Evolutionary conservation across 2,329 filamentous ascomycete genomes (phyloP), one percentile per base, ranked within the genome.

Genomic region (Ophiostoma montium): DNA sequence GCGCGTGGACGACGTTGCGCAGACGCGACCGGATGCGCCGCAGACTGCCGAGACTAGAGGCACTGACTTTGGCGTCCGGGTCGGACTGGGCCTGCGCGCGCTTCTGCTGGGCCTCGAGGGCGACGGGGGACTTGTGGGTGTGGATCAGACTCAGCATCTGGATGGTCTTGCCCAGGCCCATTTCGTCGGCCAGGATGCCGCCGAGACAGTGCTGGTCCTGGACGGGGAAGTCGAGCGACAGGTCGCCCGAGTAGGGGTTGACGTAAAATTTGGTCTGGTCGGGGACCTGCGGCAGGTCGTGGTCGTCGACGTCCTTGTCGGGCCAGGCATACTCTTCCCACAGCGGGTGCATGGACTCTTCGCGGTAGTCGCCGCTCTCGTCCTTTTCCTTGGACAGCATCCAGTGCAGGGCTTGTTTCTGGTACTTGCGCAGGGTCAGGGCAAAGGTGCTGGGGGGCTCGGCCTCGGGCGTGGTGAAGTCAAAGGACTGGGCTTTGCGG

Each of bases 301-400:
- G 78, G 56, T 92, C 89, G 56, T 96, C 85, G 35, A 84, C 81
- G 64, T 98, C 92, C 60, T 89, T 88, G 0, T 70, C 69, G 0
- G 92, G 92, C 88, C 89, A 98, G 2, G 68, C 63, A 58, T 98
- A 98, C 61, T 96, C 86, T 65, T 98, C 92, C 92, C 92, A 98
- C 0, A 98, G 65, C 0, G 92, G 92, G 64, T 98, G 89, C 86
- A 98, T 95, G 0, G 88, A 95, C 4, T 71, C 51, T 13, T 44
- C 64, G 21, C 79, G 75, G 11, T 78, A 74, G 53, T 84, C 49
- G 2, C 41, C 63, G 27, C 79, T 75, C 53, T 84, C 75, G 54
- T 94, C 80, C 58, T 80, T 90, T 62, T 98, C 92, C 62, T 96
- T 96, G 5, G 81, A 75, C 54, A 96, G 72, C 88, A 98, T 95